A percentile compares a stretch with the other conserved stretches of the same genome.
These are phyloP conservation scores for Saussurea involucrata DNA, from an alignment of 129 eudicot genomes.

Conservation along the genomic window DNA sequence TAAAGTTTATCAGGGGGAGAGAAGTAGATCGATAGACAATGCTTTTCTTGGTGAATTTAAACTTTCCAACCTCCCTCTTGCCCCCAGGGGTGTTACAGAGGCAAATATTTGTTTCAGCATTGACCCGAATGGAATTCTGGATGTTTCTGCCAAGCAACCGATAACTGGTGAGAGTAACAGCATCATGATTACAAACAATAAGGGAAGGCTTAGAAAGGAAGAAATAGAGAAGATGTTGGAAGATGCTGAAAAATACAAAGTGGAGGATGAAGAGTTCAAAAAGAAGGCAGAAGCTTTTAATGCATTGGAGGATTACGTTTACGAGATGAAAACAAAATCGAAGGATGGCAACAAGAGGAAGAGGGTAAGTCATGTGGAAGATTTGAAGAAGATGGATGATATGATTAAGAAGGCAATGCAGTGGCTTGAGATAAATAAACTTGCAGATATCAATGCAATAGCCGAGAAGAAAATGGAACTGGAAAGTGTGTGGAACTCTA, in stretches of 20 bases:
- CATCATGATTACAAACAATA: neutral
- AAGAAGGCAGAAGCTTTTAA: neutral
- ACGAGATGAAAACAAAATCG: slow-evolving; percentile 2
- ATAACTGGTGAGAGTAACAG: neutral
- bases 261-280: neutral
- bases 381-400: neutral
- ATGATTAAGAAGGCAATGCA: neutral
- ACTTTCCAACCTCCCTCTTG: neutral
- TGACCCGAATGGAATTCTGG: slow-evolving; percentile 3
- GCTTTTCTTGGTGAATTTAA: slow-evolving; percentile 2
- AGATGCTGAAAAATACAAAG: slow-evolving; percentile 4
- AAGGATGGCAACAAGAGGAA: neutral
- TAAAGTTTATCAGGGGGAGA: slow-evolving; percentile 9
- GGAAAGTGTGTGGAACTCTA: neutral
- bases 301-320: too few relatives aligned
- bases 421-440: slow-evolving; percentile 4
- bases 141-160: slow-evolving; percentile 7
- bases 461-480: neutral
- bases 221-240: too few relatives aligned
- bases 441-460: neutral
- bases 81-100: slow-evolving; percentile 12
- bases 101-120: neutral
- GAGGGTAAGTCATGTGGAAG: too few relatives aligned
- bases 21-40: slow-evolving; percentile 6
- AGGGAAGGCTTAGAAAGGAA: too few relatives aligned